phyloP scores from a whole-genome alignment of 2,329 filamentous ascomycete genomes.

The Ascochyta pisi region DNA sequence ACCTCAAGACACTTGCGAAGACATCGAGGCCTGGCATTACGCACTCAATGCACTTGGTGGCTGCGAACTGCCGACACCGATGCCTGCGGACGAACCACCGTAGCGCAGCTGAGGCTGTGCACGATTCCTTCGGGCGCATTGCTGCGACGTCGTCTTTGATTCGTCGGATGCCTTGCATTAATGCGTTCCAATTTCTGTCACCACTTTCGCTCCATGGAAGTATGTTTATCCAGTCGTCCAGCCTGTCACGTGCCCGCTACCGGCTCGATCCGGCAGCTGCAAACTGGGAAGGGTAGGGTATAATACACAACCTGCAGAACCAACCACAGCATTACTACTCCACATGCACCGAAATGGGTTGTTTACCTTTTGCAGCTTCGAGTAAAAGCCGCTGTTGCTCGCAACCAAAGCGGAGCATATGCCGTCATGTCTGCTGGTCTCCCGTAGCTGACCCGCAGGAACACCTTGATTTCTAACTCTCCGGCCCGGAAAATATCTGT shows the following conservation, averaged over 20 bases:
- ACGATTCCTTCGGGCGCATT: conserved; percentile 1
- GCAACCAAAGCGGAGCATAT: conserved; percentile 6
- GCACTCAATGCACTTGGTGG: conserved; percentile 22
- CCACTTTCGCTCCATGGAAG: background rate
- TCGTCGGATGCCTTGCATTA: conserved; percentile 4
- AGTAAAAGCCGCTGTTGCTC: background rate
- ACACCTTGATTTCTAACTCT: conserved; percentile 11
- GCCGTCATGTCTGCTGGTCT: conserved; percentile 9
- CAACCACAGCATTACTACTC: background rate
- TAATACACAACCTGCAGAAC: background rate
- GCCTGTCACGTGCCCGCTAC: background rate
- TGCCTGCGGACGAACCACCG: conserved; percentile 19
- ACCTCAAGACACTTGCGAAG: conserved; percentile 10
- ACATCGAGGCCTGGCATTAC: conserved; percentile 23
- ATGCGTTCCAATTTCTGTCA: background rate
- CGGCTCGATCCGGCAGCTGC: background rate
- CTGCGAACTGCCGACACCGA: conserved; percentile 20
- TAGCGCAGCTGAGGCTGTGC: conserved; percentile 16
- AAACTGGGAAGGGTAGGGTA: too few species aligned
- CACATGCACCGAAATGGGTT: background rate
- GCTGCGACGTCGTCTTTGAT: conserved; percentile 1
- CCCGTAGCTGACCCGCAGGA: conserved; percentile 8
- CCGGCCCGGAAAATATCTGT: background rate
- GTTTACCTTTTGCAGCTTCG: conserved; percentile 2
- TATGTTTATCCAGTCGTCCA: background rate